A percentile compares a stretch with the other conserved stretches of the same genome.
Evolutionary conservation across 1,284 basidiomycete species (phyloP).

Genomic region (Macrocystidia cucumis): DNA sequence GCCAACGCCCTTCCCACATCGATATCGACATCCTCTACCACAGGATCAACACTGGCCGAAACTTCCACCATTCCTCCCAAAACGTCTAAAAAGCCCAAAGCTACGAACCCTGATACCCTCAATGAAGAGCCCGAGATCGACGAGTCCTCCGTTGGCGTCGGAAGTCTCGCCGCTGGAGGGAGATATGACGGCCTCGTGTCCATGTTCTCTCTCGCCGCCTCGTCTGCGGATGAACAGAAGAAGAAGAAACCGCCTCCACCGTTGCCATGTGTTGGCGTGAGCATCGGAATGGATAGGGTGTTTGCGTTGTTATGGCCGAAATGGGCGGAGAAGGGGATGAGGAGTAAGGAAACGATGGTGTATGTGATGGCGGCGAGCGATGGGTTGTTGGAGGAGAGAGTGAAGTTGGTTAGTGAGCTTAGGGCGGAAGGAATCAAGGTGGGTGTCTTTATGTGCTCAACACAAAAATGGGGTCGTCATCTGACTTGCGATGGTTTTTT

Average conservation of each 20-base stretch:
- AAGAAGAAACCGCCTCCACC: conserved; percentile 57
- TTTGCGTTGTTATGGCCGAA: conserved; percentile 90
- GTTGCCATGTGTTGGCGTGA: conserved; percentile 90
- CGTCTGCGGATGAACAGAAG: conserved; percentile 59
- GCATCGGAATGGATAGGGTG: conserved; percentile 93
- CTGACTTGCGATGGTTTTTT: too few relatives aligned
- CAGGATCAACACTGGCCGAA: conserved; percentile 26
- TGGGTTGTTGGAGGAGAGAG: conserved; percentile 82
- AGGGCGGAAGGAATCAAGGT: conserved; percentile 90
- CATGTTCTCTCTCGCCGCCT: conserved; percentile 81
- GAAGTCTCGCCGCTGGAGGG: conserved; percentile 96
- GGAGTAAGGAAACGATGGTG: conserved; percentile 91
- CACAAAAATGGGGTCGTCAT: conserved; percentile 7
- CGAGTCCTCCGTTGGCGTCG: conserved; percentile 91
- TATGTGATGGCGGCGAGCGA: conserved; percentile 94
- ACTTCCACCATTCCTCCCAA: conserved; percentile 25
- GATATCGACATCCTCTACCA: conserved; percentile 27
- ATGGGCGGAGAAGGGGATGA: conserved; percentile 68
- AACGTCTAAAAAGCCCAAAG: conserved; percentile 46
- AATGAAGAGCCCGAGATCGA: conserved; percentile 86
- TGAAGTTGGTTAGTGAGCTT: conserved; percentile 77
- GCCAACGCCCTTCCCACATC: conserved; percentile 43
- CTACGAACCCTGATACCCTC: conserved; percentile 31
- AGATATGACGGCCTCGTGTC: conserved; percentile 97
- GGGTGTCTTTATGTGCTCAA: conserved; percentile 11